Evolutionary conservation across 768 basidiomycete genomes (phyloP).

Genomic region (Roridomyces roridus): DNA sequence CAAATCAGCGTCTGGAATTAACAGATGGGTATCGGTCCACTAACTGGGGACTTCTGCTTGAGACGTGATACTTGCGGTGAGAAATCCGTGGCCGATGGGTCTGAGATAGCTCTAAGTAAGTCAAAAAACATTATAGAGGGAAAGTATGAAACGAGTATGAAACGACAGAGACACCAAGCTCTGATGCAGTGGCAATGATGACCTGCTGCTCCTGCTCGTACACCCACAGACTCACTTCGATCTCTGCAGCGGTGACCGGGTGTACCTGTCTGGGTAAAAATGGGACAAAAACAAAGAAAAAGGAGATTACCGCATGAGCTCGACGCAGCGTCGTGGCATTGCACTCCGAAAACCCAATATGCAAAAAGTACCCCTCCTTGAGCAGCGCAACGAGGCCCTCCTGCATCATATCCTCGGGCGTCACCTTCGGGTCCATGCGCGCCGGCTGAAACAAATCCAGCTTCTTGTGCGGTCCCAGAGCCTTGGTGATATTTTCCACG

Average conservation of each 20-base stretch:
- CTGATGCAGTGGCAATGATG: conserved; percentile 60
- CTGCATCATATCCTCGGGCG: conserved; percentile 53
- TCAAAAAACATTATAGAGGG: conserved; percentile 4
- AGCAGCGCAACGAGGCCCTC: conserved; percentile 50
- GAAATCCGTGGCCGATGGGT: conserved; percentile 59
- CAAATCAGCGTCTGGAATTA: neutral
- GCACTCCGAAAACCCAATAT: conserved; percentile 67
- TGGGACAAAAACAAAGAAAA: neutral
- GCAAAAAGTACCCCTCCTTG: conserved; percentile 62
- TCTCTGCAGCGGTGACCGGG: conserved; percentile 66
- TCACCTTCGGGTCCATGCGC: conserved; percentile 46
- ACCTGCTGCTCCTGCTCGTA: conserved; percentile 59
- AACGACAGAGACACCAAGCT: conserved; percentile 63
- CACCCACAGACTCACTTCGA: conserved; percentile 70
- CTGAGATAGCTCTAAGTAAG: conserved; percentile 32
- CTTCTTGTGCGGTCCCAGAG: conserved; percentile 56
- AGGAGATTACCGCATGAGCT: conserved; percentile 34
- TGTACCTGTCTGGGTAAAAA: conserved; percentile 43
- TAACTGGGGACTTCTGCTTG: conserved; percentile 35
- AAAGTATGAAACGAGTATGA: conserved; percentile 54
- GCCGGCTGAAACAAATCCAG: conserved; percentile 67
- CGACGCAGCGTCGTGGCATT: conserved; percentile 52
- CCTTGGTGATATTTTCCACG: conserved; percentile 39
- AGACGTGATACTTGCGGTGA: conserved; percentile 56
- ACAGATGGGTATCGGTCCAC: conserved; percentile 18